Conservation (phyloP, 2,329 filamentous ascomycete species). For the Saccharata proteae region DNA sequence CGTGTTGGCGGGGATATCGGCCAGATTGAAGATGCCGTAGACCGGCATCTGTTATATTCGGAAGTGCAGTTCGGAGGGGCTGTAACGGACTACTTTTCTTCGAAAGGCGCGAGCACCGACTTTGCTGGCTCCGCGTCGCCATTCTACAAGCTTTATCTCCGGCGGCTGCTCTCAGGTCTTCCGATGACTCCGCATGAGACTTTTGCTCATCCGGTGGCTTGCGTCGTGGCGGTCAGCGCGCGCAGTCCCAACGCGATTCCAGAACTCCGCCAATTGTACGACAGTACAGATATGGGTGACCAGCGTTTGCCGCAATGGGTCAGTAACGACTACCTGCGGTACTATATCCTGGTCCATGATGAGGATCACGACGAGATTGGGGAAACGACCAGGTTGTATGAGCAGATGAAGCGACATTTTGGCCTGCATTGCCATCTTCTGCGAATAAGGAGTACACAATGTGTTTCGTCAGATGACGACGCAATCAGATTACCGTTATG, state of each 20-base stretch:
- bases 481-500: conserved; percentile 68
- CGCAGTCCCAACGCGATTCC: conserved; percentile 74
- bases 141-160: conserved; percentile 76
- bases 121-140: conserved; percentile 43
- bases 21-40: conserved; percentile 69
- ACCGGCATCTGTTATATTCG: conserved; percentile 64
- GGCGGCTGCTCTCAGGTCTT: conserved; percentile 68
- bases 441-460: conserved; percentile 70
- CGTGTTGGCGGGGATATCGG: conserved; percentile 42
- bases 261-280: conserved; percentile 71
- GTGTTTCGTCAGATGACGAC: conserved; percentile 83
- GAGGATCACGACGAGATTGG: conserved; percentile 90
- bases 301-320: conserved; percentile 71
- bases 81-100: conserved; percentile 30
- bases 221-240: conserved; percentile 90
- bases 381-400: conserved; percentile 80
- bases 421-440: conserved; percentile 90
- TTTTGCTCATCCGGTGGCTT: conserved; percentile 87
- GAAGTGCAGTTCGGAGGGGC: conserved; percentile 38
- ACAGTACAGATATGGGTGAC: conserved; percentile 67
- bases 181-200: conserved; percentile 78
- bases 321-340: conserved; percentile 81
- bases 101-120: conserved; percentile 18
- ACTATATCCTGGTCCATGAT: conserved; percentile 93
- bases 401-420: conserved; percentile 98